Base-by-base conservation (phyloP, 1,139 yeast species). In the Meyerozyma smithsonii region DNA sequence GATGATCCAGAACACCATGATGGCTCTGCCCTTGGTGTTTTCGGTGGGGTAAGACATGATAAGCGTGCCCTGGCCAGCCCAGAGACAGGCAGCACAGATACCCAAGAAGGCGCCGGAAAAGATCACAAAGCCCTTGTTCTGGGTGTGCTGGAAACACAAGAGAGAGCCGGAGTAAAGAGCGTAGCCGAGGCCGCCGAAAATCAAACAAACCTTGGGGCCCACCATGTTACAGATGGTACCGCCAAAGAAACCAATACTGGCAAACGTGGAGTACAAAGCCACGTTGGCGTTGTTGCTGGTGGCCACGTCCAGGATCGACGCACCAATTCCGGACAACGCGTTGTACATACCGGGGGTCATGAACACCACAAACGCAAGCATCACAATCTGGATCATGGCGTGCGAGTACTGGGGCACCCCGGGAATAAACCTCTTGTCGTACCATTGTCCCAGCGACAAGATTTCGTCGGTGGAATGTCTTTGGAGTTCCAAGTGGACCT, bases 51-150 rank as follows among this genome's bases (percentile, higher is more conserved):
- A 79, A 14, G 79, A 64, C 69, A 79, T 71, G 49, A 78, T 71
- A 36, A 79, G 68, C 34, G 76, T 63, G 42, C 82, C 81, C 54
- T 78, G 84, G 30, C 81, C 81, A 34, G 80, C 73, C 84, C 84
- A 79, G 37, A 77, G 64, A 40, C 67, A 58, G 26, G 77, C 63
- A 5, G 84, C 84, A 57, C 81, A 72, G 23, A 75, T 45, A 53
- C 84, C 84, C 45, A 79, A 66, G 52, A 69, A 69, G 14, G 82
- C 84, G 42, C 83, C 82, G 12, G 82, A 71, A 44, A 76, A 74
- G 40, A 78, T 71, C 40, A 75, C 77, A 53, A 76, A 79, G 3
- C 79, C 83, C 32, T 58, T 59, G 49, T 77, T 77, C 44, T 63
- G 55, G 43, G 66, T 74, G 49, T 73, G 73, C 51, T 66, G 62